These are phyloP conservation scores for Kwoniella sp. DNA, from an alignment of 768 basidiomycete genomes.

Conservation along the genomic window DNA sequence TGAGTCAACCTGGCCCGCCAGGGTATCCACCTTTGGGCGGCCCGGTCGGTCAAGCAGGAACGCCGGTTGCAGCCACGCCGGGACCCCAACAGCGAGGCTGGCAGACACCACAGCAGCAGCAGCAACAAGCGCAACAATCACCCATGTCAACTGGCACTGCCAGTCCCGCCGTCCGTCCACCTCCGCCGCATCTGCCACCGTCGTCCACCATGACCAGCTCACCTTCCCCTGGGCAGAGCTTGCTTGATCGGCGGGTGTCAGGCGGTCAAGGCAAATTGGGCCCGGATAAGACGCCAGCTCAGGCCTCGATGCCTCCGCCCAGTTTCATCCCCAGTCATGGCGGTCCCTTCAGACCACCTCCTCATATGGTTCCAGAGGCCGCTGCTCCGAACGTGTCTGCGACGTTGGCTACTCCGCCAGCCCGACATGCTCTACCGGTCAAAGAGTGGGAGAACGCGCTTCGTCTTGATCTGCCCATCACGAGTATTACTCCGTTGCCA, in stretches of 20 bases:
- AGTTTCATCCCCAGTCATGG: constrained; percentile 10
- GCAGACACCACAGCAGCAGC: constrained; percentile 10
- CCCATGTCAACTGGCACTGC: constrained; percentile 1
- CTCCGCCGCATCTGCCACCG: constrained; percentile 18
- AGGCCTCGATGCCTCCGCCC: constrained; percentile 21
- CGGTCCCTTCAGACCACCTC: not conserved
- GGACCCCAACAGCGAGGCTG: constrained; percentile 10
- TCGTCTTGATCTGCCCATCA: constrained; percentile 58
- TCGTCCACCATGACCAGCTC: constrained; percentile 10
- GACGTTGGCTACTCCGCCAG: not conserved
- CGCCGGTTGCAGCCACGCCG: not conserved
- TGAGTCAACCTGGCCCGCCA: not conserved
- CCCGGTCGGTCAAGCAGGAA: not conserved
- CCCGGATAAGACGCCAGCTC: constrained; percentile 8
- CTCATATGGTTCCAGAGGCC: constrained; percentile 1
- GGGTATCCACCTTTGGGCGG: constrained; percentile 4
- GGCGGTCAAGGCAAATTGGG: constrained; percentile 1
- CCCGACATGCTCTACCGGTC: constrained; percentile 20
- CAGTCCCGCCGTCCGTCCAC: constrained; percentile 18
- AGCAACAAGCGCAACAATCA: constrained; percentile 10
- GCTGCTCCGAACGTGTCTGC: not conserved
- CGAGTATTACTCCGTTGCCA: constrained; percentile 62
- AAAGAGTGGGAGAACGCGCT: constrained; percentile 42
- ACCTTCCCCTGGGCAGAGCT: not conserved
- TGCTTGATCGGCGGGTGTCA: not conserved